Evolutionary conservation across 1,139 yeast species (phyloP).

Genomic region (Blastobotrys aristatus): DNA sequence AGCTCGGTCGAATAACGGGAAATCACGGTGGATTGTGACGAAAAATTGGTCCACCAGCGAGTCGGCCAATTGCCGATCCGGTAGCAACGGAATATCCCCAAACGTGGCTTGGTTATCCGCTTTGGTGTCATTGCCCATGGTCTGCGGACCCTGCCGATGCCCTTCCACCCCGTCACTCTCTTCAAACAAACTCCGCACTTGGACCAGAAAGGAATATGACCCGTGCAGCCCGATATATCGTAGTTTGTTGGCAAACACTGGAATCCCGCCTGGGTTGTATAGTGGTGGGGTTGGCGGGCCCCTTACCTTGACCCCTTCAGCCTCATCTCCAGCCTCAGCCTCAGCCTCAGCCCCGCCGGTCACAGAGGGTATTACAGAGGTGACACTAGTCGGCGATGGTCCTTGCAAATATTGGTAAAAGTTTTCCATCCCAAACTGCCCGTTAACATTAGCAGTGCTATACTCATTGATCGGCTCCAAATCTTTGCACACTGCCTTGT

Average conservation of each 20-base stretch:
- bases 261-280: not conserved
- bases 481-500: not conserved
- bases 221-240: constrained; percentile 15
- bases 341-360: not conserved
- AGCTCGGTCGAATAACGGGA: constrained; percentile 12
- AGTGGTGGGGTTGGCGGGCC: constrained; percentile 6
- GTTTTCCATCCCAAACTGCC: not conserved
- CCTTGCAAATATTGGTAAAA: constrained; percentile 7
- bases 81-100: constrained; percentile 11
- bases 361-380: not conserved
- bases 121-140: constrained; percentile 11
- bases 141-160: constrained; percentile 12
- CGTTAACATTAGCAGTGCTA: not conserved
- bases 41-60: constrained; percentile 10
- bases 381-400: not conserved
- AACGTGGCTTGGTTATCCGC: not conserved
- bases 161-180: constrained; percentile 11
- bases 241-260: constrained; percentile 12
- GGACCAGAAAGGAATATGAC: constrained; percentile 15
- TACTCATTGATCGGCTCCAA: not conserved
- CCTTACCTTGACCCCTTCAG: not conserved
- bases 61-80: constrained; percentile 15
- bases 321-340: not conserved
- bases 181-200: constrained; percentile 13
- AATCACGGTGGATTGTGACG: constrained; percentile 10